Percentiles rank a stretch among this genome's conserved stretches.
These are phyloP conservation scores for Alternaria hordeiaustralica DNA, from an alignment of 2,329 filamentous ascomycete species.

Conservation along the genomic window DNA sequence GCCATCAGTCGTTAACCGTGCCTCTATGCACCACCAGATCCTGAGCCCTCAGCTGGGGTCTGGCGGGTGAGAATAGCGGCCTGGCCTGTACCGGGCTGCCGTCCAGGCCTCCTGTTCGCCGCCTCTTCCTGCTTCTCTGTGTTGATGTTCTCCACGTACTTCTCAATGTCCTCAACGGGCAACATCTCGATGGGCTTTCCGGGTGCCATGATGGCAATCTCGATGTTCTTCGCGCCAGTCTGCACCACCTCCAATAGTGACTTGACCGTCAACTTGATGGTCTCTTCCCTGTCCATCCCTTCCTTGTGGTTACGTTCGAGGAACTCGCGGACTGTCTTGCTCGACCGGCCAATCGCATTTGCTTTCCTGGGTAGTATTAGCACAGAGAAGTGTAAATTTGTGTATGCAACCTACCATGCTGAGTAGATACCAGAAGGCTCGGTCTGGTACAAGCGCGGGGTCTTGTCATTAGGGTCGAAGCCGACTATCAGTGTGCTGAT, in stretches of 20 bases:
- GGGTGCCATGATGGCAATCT: constrained; percentile 97
- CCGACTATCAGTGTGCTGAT: constrained; percentile 98
- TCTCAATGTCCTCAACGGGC: constrained; percentile 93
- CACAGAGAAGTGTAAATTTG: not conserved
- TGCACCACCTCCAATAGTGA: constrained; percentile 97
- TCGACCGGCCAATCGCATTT: constrained; percentile 96
- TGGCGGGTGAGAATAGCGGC: constrained; percentile 76
- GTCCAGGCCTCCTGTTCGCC: constrained; percentile 81
- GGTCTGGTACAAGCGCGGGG: constrained; percentile 92
- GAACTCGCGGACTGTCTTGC: constrained; percentile 98
- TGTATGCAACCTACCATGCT: constrained; percentile 75
- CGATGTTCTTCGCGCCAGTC: constrained; percentile 99
- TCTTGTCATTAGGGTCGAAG: constrained; percentile 93
- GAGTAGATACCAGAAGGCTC: constrained; percentile 99
- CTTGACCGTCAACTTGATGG: constrained; percentile 97
- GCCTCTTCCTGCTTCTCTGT: constrained; percentile 99
- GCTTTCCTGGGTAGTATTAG: constrained; percentile 76
- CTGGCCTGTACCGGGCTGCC: constrained; percentile 69
- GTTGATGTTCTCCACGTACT: constrained; percentile 98
- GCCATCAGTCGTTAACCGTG: constrained; percentile 28
- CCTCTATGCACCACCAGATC: constrained; percentile 23
- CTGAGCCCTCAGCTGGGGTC: constrained; percentile 50
- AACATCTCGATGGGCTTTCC: constrained; percentile 92
- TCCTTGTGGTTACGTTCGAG: constrained; percentile 99
- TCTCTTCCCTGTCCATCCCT: constrained; percentile 94